Conservation (phyloP, 2,329 filamentous ascomycete genomes). For the Exutisphaerella laricina region DNA sequence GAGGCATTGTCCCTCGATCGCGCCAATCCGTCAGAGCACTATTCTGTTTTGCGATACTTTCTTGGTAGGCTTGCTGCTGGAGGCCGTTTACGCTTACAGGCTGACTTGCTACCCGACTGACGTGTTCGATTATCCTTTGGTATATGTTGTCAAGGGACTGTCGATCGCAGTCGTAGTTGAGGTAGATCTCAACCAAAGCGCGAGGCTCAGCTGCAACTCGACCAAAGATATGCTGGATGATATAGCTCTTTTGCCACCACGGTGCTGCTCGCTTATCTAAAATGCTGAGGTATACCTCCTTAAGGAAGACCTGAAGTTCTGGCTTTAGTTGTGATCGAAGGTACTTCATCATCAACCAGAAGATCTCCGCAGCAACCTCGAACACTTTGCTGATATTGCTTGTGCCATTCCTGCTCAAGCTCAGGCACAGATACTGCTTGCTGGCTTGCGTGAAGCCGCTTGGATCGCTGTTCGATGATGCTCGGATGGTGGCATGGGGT, state of each 20-base stretch:
- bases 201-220: conserved; percentile 79
- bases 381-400: conserved; percentile 90
- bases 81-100: conserved; percentile 67
- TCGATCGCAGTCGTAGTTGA: conserved; percentile 97
- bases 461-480: conserved; percentile 79
- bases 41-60: conserved; percentile 57
- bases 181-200: conserved; percentile 87
- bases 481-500: conserved; percentile 84
- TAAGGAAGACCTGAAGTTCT: conserved; percentile 95
- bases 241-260: conserved; percentile 84
- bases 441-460: conserved; percentile 91
- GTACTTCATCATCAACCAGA: conserved; percentile 94
- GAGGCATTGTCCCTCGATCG: conserved; percentile 75
- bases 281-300: conserved; percentile 92
- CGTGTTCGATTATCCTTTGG: conserved; percentile 85
- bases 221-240: conserved; percentile 72
- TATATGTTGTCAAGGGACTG: conserved; percentile 94
- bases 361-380: conserved; percentile 93
- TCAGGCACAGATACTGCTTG: conserved; percentile 94
- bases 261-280: conserved; percentile 83
- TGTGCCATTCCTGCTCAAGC: conserved; percentile 88
- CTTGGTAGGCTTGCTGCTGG: conserved; percentile 83
- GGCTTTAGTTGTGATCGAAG: conserved; percentile 96
- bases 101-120: conserved; percentile 78
- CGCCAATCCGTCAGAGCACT: conserved; percentile 65